Percentiles rank a stretch among this genome's conserved stretches.
Evolutionary conservation across 2,329 filamentous ascomycete genomes (phyloP).

Genomic region (Penicillium sp.): DNA sequence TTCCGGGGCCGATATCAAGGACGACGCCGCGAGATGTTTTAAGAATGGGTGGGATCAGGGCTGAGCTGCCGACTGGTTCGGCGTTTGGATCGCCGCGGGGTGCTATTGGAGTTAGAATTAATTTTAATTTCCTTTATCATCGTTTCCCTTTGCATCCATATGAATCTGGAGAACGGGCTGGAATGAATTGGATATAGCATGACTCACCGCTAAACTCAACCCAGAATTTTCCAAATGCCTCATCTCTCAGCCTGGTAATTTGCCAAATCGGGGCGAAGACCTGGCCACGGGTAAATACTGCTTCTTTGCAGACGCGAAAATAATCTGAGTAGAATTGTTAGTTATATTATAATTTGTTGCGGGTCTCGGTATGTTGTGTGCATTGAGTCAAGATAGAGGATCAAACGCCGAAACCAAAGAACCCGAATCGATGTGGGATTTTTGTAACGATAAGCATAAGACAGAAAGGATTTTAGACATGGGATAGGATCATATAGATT

Average conservation of each 20-base stretch:
- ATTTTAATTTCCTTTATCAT: not conserved
- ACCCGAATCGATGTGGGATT: not conserved
- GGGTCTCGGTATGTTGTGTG: not conserved
- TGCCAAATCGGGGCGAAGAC: conserved; percentile 36
- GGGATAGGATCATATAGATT: not conserved
- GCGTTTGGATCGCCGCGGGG: not conserved
- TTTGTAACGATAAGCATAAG: not conserved
- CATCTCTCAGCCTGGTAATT: conserved; percentile 34
- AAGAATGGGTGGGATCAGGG: conserved; percentile 44
- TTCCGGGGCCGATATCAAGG: conserved; percentile 54
- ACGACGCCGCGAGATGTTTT: conserved; percentile 43
- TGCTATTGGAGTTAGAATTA: not conserved
- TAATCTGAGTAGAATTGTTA: conserved; percentile 28
- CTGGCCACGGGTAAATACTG: conserved; percentile 34
- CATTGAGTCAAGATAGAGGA: not conserved
- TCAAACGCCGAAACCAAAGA: not conserved
- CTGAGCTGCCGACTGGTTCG: conserved; percentile 28
- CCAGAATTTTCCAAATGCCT: conserved; percentile 45
- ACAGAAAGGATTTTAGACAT: not conserved
- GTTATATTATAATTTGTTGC: not conserved
- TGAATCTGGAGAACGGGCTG: not conserved
- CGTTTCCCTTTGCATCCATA: not conserved
- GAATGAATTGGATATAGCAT: not conserved
- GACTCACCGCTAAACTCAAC: conserved; percentile 37
- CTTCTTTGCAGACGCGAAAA: conserved; percentile 31